Conservation (phyloP, 352 stramenopile species). For the Phytopythium montanum region DNA sequence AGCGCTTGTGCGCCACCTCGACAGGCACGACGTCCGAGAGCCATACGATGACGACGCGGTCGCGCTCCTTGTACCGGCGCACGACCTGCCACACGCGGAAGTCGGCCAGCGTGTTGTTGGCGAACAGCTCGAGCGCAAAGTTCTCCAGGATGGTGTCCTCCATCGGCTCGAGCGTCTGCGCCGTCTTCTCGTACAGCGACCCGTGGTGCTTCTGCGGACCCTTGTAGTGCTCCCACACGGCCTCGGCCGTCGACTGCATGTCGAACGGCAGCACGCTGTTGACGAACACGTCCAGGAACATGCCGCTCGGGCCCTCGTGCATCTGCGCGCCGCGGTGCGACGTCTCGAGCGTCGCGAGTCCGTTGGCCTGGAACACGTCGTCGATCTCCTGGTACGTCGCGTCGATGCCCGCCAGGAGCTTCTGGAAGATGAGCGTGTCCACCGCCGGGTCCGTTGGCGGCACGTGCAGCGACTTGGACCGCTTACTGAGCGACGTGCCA, state of each 20-base stretch:
- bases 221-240: constrained; percentile 45
- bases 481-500: constrained; percentile 18
- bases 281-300: constrained; percentile 40
- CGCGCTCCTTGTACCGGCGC: constrained; percentile 26
- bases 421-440: constrained; percentile 26
- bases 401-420: constrained; percentile 24
- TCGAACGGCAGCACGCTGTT: constrained; percentile 51
- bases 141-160: constrained; percentile 34
- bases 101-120: constrained; percentile 25
- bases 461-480: constrained; percentile 22
- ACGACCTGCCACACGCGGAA: constrained; percentile 34
- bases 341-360: constrained; percentile 27
- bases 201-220: constrained; percentile 39
- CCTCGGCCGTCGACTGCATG: constrained; percentile 28
- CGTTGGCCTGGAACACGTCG: constrained; percentile 32
- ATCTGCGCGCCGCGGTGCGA: constrained; percentile 30
- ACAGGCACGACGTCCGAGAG: constrained; percentile 27
- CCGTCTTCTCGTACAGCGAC: constrained; percentile 36
- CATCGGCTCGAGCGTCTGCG: constrained; percentile 6
- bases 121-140: constrained; percentile 34
- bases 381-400: constrained; percentile 32
- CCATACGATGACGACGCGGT: constrained; percentile 31
- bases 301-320: constrained; percentile 26
- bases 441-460: constrained; percentile 17
- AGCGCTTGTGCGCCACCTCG: constrained; percentile 23